A percentile compares a stretch with the other conserved stretches of the same genome.
Evolutionary conservation across 768 basidiomycete genomes (phyloP).

Genomic region (Leccinum barrowsii): DNA sequence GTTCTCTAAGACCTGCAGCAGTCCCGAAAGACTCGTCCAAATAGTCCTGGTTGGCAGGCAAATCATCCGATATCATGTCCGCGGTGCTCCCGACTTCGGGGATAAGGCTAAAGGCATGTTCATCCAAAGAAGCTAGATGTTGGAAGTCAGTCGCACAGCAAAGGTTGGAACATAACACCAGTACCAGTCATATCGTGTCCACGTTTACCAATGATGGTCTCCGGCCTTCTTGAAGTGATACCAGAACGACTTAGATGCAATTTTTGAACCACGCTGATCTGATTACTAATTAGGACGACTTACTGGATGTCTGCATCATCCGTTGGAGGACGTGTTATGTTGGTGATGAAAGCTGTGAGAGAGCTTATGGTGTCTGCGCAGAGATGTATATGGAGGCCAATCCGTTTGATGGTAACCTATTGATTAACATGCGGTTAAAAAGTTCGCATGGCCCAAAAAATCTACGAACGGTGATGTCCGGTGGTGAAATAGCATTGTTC

Average conservation of each 20-base stretch:
- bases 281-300: conserved; percentile 2
- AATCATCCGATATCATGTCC: conserved; percentile 89
- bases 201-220: conserved; percentile 3
- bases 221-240: conserved; percentile 2
- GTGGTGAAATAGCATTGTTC: conserved; percentile 26
- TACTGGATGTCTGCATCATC: conserved; percentile 28
- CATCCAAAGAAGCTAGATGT: conserved; percentile 67
- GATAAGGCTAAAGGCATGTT: conserved; percentile 69
- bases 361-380: conserved; percentile 75
- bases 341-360: conserved; percentile 52
- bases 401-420: conserved; percentile 55
- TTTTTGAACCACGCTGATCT: not conserved
- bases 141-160: conserved; percentile 1
- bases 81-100: conserved; percentile 77
- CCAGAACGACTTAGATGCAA: conserved; percentile 9
- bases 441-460: not conserved
- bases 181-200: conserved; percentile 29
- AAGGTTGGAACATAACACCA: not conserved
- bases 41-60: conserved; percentile 87
- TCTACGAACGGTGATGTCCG: conserved; percentile 38
- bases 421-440: not conserved
- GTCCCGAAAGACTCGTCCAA: conserved; percentile 79
- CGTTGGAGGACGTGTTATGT: conserved; percentile 45
- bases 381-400: conserved; percentile 58
- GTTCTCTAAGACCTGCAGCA: conserved; percentile 70